Conservation (phyloP, 148 eudicot genomes). For the Rheum nobile region DNA sequence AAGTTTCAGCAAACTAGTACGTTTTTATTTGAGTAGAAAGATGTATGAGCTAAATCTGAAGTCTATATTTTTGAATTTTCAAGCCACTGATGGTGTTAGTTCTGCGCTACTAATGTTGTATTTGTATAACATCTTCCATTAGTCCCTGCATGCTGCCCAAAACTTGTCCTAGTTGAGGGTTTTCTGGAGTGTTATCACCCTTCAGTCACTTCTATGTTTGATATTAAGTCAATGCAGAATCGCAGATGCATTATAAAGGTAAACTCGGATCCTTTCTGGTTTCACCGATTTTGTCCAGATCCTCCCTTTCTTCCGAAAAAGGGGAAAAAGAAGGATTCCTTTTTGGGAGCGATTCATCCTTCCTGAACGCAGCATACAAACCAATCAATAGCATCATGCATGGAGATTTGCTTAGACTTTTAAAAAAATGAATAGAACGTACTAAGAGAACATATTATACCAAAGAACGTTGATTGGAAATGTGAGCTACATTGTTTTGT, state of each 20-base stretch:
- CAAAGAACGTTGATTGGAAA: background rate
- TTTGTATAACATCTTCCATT: background rate
- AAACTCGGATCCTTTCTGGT: background rate
- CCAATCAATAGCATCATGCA: background rate
- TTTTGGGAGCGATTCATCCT: too few species aligned
- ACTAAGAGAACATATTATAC: background rate
- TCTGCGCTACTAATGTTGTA: background rate
- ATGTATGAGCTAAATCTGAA: background rate
- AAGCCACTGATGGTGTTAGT: background rate
- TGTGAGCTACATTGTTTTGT: background rate
- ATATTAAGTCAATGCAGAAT: background rate
- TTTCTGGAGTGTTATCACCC: background rate
- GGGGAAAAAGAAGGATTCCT: too few species aligned
- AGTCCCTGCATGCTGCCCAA: background rate
- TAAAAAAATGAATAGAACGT: background rate
- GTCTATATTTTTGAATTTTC: background rate
- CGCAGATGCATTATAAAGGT: background rate
- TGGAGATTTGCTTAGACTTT: background rate
- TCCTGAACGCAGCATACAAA: background rate
- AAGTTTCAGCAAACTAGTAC: background rate
- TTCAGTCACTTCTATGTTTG: background rate
- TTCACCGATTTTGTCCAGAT: too few species aligned
- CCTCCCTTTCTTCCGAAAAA: too few species aligned
- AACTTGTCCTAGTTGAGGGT: background rate
- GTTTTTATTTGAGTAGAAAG: background rate